Conservation (phyloP, 1,139 yeast species). For the Candida tropicalis region DNA sequence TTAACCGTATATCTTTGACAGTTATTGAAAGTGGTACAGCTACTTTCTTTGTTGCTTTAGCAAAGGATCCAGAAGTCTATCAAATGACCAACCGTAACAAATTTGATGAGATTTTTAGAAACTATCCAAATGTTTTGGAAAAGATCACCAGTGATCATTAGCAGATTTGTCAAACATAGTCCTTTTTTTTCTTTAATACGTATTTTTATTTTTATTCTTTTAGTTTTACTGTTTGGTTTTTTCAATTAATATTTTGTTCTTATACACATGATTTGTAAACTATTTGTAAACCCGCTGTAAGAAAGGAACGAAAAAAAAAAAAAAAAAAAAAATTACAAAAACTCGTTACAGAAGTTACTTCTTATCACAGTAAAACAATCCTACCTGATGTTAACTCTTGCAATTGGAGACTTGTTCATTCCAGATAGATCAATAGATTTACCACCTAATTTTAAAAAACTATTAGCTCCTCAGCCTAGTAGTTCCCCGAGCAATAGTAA, state of each 20-base stretch:
- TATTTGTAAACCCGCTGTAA: background rate
- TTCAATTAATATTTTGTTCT: background rate
- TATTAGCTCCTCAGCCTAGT: constrained; percentile 57
- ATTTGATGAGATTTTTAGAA: constrained; percentile 69
- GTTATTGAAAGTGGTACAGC: constrained; percentile 82
- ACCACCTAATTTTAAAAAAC: constrained; percentile 64
- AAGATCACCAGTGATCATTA: constrained; percentile 46
- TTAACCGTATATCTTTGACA: constrained; percentile 70
- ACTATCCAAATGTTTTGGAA: constrained; percentile 75
- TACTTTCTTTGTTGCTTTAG: constrained; percentile 84
- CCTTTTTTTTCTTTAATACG: background rate
- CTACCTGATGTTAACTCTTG: constrained; percentile 71
- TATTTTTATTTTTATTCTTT: background rate
- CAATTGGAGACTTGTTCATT: constrained; percentile 86
- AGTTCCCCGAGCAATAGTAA: constrained; percentile 56
- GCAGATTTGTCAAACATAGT: background rate
- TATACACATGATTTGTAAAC: constrained; percentile 1
- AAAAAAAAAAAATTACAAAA: background rate
- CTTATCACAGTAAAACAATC: background rate
- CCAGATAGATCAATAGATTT: constrained; percentile 79
- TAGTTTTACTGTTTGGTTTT: background rate
- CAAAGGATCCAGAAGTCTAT: constrained; percentile 86
- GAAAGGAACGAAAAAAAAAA: too few species aligned
- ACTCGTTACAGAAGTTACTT: background rate
- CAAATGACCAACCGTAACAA: constrained; percentile 74